Evolutionary conservation across 169 alveolate genomes (phyloP).

Genomic region (Babesia caballi): DNA sequence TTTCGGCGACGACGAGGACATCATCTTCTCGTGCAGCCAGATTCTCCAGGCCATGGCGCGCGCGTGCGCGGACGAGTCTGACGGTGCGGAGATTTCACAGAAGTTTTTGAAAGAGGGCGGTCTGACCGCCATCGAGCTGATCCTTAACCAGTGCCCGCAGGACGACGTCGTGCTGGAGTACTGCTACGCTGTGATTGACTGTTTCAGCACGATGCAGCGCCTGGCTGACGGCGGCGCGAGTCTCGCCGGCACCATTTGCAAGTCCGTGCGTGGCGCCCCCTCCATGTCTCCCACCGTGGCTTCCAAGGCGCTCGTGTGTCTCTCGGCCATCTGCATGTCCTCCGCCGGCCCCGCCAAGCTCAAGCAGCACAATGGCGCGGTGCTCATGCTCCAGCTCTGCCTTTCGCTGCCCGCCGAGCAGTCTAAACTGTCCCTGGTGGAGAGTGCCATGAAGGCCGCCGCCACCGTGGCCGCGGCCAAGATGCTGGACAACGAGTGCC

Average conservation of each 20-base stretch:
- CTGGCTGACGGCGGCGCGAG: slow-evolving; percentile 48
- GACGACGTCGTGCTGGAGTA: slow-evolving; percentile 79
- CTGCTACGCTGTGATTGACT: slow-evolving; percentile 76
- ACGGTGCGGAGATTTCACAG: slow-evolving; percentile 58
- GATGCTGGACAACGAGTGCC: slow-evolving; percentile 20
- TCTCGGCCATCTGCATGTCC: slow-evolving; percentile 10
- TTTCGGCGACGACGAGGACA: slow-evolving; percentile 88
- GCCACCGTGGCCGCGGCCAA: slow-evolving; percentile 13
- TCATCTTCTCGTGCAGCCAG: slow-evolving; percentile 77
- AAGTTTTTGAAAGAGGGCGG: slow-evolving; percentile 79
- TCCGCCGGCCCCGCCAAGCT: slow-evolving; percentile 34
- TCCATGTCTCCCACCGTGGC: slow-evolving; percentile 40
- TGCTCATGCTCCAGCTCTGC: slow-evolving; percentile 49
- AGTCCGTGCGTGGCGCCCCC: slow-evolving; percentile 10
- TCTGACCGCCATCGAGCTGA: slow-evolving; percentile 72
- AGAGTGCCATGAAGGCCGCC: slow-evolving; percentile 29
- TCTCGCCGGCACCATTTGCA: slow-evolving; percentile 37
- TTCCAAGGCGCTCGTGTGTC: slow-evolving; percentile 34
- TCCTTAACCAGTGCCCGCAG: slow-evolving; percentile 74
- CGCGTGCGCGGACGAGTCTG: slow-evolving; percentile 80
- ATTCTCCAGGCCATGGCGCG: slow-evolving; percentile 85
- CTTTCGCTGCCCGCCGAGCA: slow-evolving; percentile 3
- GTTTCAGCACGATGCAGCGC: slow-evolving; percentile 54
- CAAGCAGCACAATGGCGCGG: slow-evolving; percentile 22
- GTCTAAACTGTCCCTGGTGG: slow-evolving; percentile 14